Conservation (phyloP, 2,329 filamentous ascomycete species). For the Aspergillus awamori region DNA sequence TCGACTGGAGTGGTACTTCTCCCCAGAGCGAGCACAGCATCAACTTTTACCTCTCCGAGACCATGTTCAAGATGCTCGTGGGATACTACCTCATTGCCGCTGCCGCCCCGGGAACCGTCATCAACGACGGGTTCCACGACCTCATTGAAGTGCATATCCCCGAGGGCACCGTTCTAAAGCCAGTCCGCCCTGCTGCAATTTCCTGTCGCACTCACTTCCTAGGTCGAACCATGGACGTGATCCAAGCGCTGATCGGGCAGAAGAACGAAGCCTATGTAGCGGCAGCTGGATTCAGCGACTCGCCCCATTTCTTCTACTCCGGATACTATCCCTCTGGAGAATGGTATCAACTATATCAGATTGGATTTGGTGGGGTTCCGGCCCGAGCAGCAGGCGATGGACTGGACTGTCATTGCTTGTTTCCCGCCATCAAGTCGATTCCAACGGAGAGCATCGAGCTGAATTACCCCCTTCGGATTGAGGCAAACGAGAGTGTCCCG, state of each 20-base stretch:
- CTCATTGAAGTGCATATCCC: slow-evolving; percentile 53
- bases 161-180: slow-evolving; percentile 49
- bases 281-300: slow-evolving; percentile 55
- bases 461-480: slow-evolving; percentile 53
- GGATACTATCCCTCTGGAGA: slow-evolving; percentile 53
- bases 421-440: slow-evolving; percentile 55
- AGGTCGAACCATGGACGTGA: slow-evolving; percentile 53
- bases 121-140: slow-evolving; percentile 57
- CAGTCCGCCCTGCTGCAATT: slow-evolving; percentile 52
- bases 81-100: slow-evolving; percentile 53
- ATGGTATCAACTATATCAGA: slow-evolving; percentile 55
- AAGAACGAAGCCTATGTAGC: slow-evolving; percentile 51
- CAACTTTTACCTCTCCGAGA: slow-evolving; percentile 54
- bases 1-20: slow-evolving; percentile 54
- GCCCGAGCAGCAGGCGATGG: slow-evolving; percentile 53
- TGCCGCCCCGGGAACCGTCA: slow-evolving; percentile 52
- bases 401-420: slow-evolving; percentile 55
- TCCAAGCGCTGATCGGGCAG: slow-evolving; percentile 55
- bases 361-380: slow-evolving; percentile 55
- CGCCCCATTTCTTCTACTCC: slow-evolving; percentile 55
- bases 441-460: slow-evolving; percentile 54
- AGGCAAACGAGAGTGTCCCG: slow-evolving; percentile 52
- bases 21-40: slow-evolving; percentile 52
- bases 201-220: slow-evolving; percentile 54
- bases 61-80: slow-evolving; percentile 58